Evolutionary conservation across 371 early-diverging fungal species (phyloP), one percentile per base, ranked within the genome.

Genomic region (Mortierella sp.): DNA sequence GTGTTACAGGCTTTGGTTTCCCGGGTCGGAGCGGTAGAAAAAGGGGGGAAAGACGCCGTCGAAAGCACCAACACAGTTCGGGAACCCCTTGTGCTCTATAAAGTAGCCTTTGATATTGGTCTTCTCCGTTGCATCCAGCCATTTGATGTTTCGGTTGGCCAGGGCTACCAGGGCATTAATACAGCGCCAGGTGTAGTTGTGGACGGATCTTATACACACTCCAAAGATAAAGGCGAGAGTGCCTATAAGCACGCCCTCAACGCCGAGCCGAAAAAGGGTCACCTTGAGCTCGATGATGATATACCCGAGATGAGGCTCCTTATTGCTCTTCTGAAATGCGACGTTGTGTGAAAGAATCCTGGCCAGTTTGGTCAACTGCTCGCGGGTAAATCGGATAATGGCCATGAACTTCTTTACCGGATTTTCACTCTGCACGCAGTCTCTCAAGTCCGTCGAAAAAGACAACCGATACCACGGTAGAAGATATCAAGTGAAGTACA

Each of bases 161-260:
- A 74, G 47, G 42, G 26, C 55, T 34, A 58, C 21, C 38, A 74
- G 34, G 28, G 74, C 74, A 38, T 38, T 14, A 19, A 74, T 47
- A 57, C 74, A 74, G 16, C 74, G 54, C 74, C 74, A 74, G 38
- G 60, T 74, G 28, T 57, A 74, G 26, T 34, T 38, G 28, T 24
- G 24, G 21, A 74, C 31, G 28, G 58, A 57, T 24, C 47, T 45
- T 1, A 8, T 7, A 7, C 58, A 44, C 4, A 74, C 45, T n/a
- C 58, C 74, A 21, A 74, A 44, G 26, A 57, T 54, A 8, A 57
- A 24, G 13, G 74, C 47, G 4, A 54, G 44, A 14, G 26, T 26
- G 3, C 14, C 60, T 14, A 60, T 14, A 1, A 31, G 60, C 60
- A 60, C 60, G 11, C 60, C 60, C 31, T 31, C 60, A 4, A 60